A percentile compares a stretch with the other conserved stretches of the same genome.
phyloP scores from a whole-genome alignment of 2,329 filamentous ascomycete genomes.

The Calonectria hongkongensis region DNA sequence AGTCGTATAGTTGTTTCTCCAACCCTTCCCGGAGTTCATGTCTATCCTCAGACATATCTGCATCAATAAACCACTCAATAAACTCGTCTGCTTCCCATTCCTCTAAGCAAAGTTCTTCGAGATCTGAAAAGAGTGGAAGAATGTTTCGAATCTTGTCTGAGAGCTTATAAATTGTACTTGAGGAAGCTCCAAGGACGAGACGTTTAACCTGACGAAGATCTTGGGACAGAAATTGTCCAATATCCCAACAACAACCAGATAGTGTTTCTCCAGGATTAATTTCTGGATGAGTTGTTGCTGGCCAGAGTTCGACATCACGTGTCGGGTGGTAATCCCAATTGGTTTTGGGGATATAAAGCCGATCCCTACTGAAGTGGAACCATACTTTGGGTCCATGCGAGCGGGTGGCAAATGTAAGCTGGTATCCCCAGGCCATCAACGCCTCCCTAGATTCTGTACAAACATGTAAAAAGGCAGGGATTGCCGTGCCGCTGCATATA shows the following conservation, averaged over 20 bases:
- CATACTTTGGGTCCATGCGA: not conserved
- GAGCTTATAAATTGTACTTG: not conserved
- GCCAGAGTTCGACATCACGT: not conserved
- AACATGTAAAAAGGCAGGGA: not conserved
- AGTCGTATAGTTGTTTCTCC: not conserved
- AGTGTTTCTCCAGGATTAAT: not conserved
- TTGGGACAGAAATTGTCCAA: not conserved
- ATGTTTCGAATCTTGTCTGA: not conserved
- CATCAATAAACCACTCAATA: not conserved
- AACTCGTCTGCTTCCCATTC: not conserved
- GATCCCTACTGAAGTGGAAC: conserved; percentile 12
- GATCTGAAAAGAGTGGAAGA: not conserved
- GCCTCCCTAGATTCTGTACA: conserved; percentile 4
- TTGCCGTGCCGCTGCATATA: not conserved
- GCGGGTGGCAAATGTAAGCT: conserved; percentile 1
- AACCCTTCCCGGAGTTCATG: no score
- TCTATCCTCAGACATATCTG: not conserved
- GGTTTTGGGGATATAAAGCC: not conserved
- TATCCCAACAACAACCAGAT: not conserved
- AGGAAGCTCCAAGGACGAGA: not conserved
- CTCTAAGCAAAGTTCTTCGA: conserved; percentile 1
- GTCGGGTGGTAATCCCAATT: not conserved
- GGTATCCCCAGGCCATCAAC: not conserved
- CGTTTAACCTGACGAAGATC: not conserved
- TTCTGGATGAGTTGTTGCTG: not conserved